These are phyloP conservation scores for Dothiorella sarmentorum DNA, from an alignment of 2,329 filamentous ascomycete genomes.

Conservation along the genomic window DNA sequence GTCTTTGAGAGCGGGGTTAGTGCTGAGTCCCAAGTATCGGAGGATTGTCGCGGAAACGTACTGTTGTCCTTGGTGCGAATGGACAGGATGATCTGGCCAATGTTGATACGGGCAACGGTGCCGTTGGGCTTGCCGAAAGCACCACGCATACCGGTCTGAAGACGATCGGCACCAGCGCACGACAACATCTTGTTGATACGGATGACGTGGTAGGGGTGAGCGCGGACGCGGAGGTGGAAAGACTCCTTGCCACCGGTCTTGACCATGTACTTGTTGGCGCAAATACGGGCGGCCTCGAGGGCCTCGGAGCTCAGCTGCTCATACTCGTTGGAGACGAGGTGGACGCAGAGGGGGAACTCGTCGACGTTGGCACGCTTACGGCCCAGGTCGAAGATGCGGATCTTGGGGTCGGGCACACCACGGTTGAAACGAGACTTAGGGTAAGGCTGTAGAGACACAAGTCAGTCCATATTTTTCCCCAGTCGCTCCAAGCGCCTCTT, in stretches of 20 bases:
- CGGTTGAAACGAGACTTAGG: slow-evolving; percentile 99
- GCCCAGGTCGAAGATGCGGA: slow-evolving; percentile 98
- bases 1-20: slow-evolving; percentile 41
- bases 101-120: slow-evolving; percentile 99
- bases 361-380: slow-evolving; percentile 98
- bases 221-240: slow-evolving; percentile 71
- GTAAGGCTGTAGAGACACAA: slow-evolving; percentile 66
- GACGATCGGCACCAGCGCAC: slow-evolving; percentile 99
- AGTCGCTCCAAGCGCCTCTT: not conserved
- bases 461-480: slow-evolving; percentile 2
- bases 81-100: slow-evolving; percentile 97
- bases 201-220: slow-evolving; percentile 99
- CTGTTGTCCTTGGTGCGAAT: slow-evolving; percentile 89
- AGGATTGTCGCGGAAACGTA: not conserved
- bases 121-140: slow-evolving; percentile 99
- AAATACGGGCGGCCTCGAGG: slow-evolving; percentile 99
- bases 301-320: slow-evolving; percentile 99
- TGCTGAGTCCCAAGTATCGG: not conserved
- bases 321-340: slow-evolving; percentile 99
- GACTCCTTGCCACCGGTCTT: slow-evolving; percentile 68
- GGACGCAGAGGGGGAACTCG: slow-evolving; percentile 96
- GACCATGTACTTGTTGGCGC: slow-evolving; percentile 95
- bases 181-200: slow-evolving; percentile 99
- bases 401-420: slow-evolving; percentile 80
- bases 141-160: slow-evolving; percentile 99